Conservation (phyloP, 148 eudicot species). For the Gaultheria prostrata region DNA sequence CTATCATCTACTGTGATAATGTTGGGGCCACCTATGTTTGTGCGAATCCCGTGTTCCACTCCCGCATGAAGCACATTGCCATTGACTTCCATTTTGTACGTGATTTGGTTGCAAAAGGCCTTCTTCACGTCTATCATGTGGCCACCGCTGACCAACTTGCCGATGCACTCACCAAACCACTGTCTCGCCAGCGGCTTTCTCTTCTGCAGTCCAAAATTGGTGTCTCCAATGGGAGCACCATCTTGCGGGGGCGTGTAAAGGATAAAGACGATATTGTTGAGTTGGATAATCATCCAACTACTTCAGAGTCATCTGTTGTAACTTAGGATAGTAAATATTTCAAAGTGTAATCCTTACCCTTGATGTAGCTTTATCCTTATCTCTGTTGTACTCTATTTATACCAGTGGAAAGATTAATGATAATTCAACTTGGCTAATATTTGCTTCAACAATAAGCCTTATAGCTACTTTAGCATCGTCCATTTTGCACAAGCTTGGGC, state of each 20-base stretch:
- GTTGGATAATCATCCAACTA: no score
- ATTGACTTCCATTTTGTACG: not conserved
- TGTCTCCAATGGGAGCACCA: conserved; percentile 5
- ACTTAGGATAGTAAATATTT: no score
- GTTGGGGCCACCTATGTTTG: not conserved
- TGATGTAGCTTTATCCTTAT: no score
- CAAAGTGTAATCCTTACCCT: no score
- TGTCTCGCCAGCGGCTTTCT: not conserved
- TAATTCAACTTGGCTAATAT: no score
- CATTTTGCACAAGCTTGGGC: not conserved
- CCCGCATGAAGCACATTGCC: not conserved
- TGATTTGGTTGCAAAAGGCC: not conserved
- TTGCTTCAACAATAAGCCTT: no score
- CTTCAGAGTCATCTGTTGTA: no score
- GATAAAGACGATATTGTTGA: no score
- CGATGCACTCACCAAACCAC: not conserved
- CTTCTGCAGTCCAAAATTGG: not conserved
- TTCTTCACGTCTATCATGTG: not conserved
- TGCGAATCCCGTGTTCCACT: not conserved
- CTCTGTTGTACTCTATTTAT: no score
- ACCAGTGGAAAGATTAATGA: no score
- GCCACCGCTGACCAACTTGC: not conserved
- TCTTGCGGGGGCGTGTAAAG: conserved; percentile 1
- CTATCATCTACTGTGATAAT: not conserved
- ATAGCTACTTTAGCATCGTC: no score